A percentile compares a stretch with the other conserved stretches of the same genome.
Evolutionary conservation across 805 yeast species (phyloP).

Genomic region (Yamadazyma ubonensis): DNA sequence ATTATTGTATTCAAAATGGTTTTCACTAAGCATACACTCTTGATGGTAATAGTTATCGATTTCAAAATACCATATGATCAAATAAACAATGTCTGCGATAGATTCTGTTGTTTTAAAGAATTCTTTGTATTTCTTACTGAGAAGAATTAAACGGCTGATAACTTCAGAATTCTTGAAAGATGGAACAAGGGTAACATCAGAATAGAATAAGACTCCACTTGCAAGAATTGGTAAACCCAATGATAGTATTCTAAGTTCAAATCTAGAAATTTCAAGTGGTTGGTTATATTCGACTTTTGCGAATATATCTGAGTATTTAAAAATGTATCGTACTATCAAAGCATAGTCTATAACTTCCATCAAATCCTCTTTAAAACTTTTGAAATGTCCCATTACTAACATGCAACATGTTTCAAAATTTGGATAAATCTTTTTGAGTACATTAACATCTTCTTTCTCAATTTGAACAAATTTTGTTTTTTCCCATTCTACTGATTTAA

Average conservation of each 20-base stretch:
- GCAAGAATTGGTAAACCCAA: slow-evolving; percentile 21
- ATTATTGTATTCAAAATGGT: slow-evolving; percentile 28
- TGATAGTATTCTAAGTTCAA: slow-evolving; percentile 19
- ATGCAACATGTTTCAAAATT: not conserved
- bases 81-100: slow-evolving; percentile 24
- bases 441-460: slow-evolving; percentile 10
- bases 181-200: slow-evolving; percentile 2
- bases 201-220: slow-evolving; percentile 19
- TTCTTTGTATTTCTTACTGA: slow-evolving; percentile 19
- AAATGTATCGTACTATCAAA: slow-evolving; percentile 2
- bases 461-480: not conserved
- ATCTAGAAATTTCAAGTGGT: slow-evolving; percentile 6
- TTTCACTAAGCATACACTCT: slow-evolving; percentile 20
- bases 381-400: slow-evolving; percentile 12
- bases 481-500: not conserved
- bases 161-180: slow-evolving; percentile 15
- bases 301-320: slow-evolving; percentile 4
- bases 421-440: slow-evolving; percentile 12
- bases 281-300: slow-evolving; percentile 4
- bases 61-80: slow-evolving; percentile 27
- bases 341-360: slow-evolving; percentile 14
- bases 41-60: slow-evolving; percentile 21
- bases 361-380: slow-evolving; percentile 15
- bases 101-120: slow-evolving; percentile 19
- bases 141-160: slow-evolving; percentile 16